Evolutionary conservation across 2,329 filamentous ascomycete genomes (phyloP).

Genomic region (Fusarium phyllophilum): DNA sequence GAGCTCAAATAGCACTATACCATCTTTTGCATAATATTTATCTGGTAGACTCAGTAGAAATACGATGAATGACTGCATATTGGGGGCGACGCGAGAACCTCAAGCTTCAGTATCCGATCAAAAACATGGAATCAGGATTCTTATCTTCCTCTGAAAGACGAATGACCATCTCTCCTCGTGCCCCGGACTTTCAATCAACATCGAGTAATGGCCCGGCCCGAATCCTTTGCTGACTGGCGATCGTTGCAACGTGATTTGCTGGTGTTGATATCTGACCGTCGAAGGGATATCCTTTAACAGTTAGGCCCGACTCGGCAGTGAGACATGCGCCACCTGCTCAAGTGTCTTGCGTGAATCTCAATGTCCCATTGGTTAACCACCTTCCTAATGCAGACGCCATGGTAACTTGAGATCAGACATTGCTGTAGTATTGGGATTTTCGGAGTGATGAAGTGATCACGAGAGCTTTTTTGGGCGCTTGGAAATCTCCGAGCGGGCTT

Average conservation of each 20-base stretch:
- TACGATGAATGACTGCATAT: background rate
- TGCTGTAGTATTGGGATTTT: conserved; percentile 8
- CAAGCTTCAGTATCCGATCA: background rate
- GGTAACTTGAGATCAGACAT: background rate
- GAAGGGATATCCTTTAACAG: background rate
- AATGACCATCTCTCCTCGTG: conserved; percentile 1
- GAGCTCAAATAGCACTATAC: conserved; percentile 21
- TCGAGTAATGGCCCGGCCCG: background rate
- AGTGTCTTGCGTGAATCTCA: conserved; percentile 5
- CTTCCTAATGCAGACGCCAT: conserved; percentile 6
- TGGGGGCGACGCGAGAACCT: background rate
- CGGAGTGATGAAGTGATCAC: background rate
- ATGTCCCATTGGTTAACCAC: background rate
- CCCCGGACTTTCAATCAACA: background rate
- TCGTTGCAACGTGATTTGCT: background rate
- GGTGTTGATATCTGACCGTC: background rate
- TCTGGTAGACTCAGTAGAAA: background rate
- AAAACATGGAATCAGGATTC: background rate
- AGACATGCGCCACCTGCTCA: conserved; percentile 19
- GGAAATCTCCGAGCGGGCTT: background rate
- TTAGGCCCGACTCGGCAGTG: background rate
- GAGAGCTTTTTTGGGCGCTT: background rate
- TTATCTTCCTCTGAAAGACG: background rate
- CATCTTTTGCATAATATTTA: conserved; percentile 11
- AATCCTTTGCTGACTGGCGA: background rate